A percentile compares a stretch with the other conserved stretches of the same genome.
These are phyloP conservation scores for Yarrowia porcina DNA, from an alignment of 805 yeast species.

Conservation along the genomic window DNA sequence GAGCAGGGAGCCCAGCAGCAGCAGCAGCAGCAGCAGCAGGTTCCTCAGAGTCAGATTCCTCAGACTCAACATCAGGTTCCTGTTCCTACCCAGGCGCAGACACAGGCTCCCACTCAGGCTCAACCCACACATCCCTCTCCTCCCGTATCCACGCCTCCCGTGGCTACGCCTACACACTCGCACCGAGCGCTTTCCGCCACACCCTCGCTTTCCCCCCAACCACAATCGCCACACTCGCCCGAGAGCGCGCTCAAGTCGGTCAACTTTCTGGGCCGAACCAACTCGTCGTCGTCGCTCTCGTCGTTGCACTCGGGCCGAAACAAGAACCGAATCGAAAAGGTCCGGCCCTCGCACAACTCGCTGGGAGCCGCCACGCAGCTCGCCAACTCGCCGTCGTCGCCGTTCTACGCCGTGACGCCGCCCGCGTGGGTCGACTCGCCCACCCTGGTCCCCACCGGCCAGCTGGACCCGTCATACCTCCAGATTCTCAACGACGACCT, in stretches of 20 bases:
- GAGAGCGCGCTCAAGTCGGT: background rate
- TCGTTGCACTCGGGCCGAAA: constrained; percentile 6
- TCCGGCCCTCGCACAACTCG: constrained; percentile 6
- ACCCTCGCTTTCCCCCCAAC: constrained; percentile 8
- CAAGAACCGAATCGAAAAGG: constrained; percentile 19
- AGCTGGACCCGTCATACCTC: constrained; percentile 8
- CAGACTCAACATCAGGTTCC: background rate
- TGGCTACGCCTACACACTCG: background rate
- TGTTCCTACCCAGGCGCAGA: too few relatives aligned
- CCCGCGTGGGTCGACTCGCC: constrained; percentile 23
- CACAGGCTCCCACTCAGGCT: too few relatives aligned
- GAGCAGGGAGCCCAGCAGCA: background rate
- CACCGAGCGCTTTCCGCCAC: background rate
- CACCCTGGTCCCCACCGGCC: background rate
- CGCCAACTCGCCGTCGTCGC: constrained; percentile 18
- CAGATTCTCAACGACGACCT: constrained; percentile 15
- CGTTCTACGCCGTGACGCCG: constrained; percentile 16
- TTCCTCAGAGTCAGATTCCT: background rate
- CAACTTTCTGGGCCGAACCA: constrained; percentile 13
- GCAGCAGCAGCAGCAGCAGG: background rate
- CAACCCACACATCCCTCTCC: background rate
- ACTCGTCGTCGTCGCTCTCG: constrained; percentile 17
- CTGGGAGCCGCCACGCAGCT: background rate
- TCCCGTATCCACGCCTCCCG: background rate
- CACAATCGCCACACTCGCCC: constrained; percentile 14